These are phyloP conservation scores for Fusarium begoniae DNA, from an alignment of 2,329 filamentous ascomycete species.

Conservation along the genomic window DNA sequence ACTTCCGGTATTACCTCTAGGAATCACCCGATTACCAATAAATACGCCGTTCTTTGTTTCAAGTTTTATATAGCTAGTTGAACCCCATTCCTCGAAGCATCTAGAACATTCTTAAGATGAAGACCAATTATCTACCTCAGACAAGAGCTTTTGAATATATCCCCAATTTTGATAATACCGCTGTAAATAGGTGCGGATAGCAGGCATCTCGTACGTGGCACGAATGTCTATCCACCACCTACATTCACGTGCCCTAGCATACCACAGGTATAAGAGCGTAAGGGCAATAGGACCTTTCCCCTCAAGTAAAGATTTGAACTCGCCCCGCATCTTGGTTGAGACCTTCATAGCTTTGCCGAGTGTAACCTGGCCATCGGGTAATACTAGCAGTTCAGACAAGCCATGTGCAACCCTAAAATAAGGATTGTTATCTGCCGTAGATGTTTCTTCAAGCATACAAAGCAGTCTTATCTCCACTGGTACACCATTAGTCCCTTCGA, in stretches of 20 bases:
- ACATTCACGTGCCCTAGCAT: background rate
- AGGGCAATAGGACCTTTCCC: background rate
- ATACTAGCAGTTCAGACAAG: background rate
- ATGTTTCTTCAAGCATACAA: background rate
- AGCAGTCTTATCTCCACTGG: background rate
- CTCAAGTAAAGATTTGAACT: background rate
- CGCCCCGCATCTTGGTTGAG: background rate
- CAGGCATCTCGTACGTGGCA: background rate
- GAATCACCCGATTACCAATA: background rate
- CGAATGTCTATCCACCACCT: background rate
- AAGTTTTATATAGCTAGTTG: background rate
- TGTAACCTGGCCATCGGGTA: background rate
- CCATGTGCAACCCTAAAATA: background rate
- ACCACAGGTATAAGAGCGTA: background rate
- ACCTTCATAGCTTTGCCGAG: background rate
- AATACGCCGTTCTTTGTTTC: rapidly evolving
- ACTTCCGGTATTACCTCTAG: background rate
- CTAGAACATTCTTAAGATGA: background rate
- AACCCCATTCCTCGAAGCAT: background rate
- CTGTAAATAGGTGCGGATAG: background rate
- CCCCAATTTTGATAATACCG: background rate
- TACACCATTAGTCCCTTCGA: rapidly evolving
- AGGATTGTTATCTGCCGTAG: background rate
- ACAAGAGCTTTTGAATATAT: background rate
- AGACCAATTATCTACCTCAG: rapidly evolving